A percentile compares a stretch with the other conserved stretches of the same genome.
Conservation (phyloP, 257 asterid genomes). For the Prunella vulgaris region DNA sequence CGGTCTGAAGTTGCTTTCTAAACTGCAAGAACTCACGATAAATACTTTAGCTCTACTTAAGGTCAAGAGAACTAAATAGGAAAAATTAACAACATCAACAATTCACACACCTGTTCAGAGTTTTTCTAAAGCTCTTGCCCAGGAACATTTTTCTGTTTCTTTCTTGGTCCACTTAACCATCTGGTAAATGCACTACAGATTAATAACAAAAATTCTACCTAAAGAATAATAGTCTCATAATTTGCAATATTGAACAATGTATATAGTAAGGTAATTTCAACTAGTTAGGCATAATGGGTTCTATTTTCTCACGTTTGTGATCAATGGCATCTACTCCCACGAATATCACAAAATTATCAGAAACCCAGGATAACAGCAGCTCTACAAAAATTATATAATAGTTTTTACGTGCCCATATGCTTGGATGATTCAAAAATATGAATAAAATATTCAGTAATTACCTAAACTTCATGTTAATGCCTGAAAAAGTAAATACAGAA, state of each 20-base stretch:
- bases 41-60: not conserved
- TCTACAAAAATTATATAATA: too few species aligned
- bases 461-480: too few species aligned
- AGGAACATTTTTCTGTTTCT: constrained; percentile 65
- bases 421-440: too few species aligned
- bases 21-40: constrained; percentile 38
- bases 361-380: too few species aligned
- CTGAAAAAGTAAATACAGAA: too few species aligned
- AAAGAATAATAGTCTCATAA: not conserved
- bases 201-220: not conserved
- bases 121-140: constrained; percentile 61
- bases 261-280: too few species aligned
- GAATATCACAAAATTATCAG: too few species aligned
- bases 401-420: too few species aligned
- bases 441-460: too few species aligned
- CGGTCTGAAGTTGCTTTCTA: constrained; percentile 51
- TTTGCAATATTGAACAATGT: not conserved
- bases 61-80: not conserved
- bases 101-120: constrained; percentile 47
- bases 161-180: constrained; percentile 49
- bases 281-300: too few species aligned
- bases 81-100: not conserved
- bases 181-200: constrained; percentile 28
- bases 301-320: too few species aligned
- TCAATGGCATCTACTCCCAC: too few species aligned